Evolutionary conservation across 169 alveolate species (phyloP).

Genomic region (Plasmodium vivax): DNA sequence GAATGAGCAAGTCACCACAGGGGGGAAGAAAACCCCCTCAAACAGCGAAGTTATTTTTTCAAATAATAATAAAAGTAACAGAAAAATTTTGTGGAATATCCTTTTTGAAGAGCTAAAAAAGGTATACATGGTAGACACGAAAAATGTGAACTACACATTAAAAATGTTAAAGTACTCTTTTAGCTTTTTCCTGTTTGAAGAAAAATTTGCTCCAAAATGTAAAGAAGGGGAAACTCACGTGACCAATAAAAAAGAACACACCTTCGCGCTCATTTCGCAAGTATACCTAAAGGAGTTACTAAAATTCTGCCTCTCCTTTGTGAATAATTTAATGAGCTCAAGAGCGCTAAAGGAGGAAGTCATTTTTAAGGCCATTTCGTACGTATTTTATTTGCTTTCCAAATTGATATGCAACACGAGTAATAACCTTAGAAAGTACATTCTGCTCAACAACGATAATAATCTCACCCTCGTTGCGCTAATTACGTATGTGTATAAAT

Average conservation of each 20-base stretch:
- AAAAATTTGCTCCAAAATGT: neutral
- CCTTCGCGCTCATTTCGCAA: slow-evolving; percentile 27
- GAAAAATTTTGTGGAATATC: slow-evolving; percentile 44
- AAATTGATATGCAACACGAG: slow-evolving; percentile 53
- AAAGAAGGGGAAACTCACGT: neutral
- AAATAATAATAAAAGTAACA: slow-evolving; percentile 42
- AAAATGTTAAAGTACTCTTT: slow-evolving; percentile 45
- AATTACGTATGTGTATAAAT: slow-evolving; percentile 49
- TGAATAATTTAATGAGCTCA: slow-evolving; percentile 25
- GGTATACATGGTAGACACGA: slow-evolving; percentile 13
- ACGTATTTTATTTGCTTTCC: slow-evolving; percentile 52
- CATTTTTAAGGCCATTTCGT: slow-evolving; percentile 45
- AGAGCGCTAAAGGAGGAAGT: slow-evolving; percentile 32
- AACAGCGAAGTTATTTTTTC: slow-evolving; percentile 47
- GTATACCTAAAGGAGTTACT: slow-evolving; percentile 50
- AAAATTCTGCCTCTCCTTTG: slow-evolving; percentile 17
- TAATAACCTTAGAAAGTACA: slow-evolving; percentile 11
- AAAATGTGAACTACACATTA: slow-evolving; percentile 63
- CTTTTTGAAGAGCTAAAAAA: slow-evolving; percentile 47
- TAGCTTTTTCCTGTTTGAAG: slow-evolving; percentile 54
- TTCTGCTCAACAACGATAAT: slow-evolving; percentile 36
- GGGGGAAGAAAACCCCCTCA: neutral
- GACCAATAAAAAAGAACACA: slow-evolving; percentile 10
- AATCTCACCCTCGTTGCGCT: slow-evolving; percentile 13
- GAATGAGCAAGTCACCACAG: neutral